These are phyloP conservation scores for Oryza punctata DNA, from an alignment of 176 grass and related monocot genomes.

Conservation along the genomic window DNA sequence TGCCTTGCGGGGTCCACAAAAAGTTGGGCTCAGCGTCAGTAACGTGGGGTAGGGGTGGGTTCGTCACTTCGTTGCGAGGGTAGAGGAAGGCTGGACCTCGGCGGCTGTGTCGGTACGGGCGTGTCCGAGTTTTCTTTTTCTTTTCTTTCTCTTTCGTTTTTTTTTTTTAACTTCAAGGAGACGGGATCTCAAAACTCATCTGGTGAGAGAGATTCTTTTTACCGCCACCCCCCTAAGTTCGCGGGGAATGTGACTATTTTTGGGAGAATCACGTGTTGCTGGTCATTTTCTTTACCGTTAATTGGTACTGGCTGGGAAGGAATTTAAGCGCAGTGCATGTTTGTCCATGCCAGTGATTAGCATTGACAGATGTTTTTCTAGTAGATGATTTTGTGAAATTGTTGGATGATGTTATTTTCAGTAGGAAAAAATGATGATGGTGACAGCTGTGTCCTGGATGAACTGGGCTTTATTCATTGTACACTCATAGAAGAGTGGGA, in stretches of 20 bases:
- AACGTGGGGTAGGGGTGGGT: fast-evolving
- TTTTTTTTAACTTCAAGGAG: not conserved
- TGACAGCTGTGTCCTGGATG: not conserved
- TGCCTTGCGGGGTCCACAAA: fast-evolving
- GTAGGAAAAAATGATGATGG: not conserved
- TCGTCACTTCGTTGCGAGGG: no score
- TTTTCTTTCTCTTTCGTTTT: not conserved
- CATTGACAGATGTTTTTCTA: not conserved
- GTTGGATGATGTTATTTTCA: conserved; percentile 20
- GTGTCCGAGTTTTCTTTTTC: conserved; percentile 25
- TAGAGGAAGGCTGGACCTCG: not conserved
- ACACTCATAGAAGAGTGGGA: not conserved
- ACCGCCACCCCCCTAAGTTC: not conserved
- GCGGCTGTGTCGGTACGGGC: conserved; percentile 38
- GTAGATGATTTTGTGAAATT: not conserved
- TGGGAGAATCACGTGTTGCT: conserved; percentile 10
- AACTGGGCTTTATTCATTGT: not conserved
- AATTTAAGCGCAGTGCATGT: conserved; percentile 30
- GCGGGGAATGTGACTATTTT: conserved; percentile 16
- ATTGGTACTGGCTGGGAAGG: not conserved
- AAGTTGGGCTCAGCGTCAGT: not conserved
- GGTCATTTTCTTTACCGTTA: conserved; percentile 21
- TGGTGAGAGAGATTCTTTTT: conserved; percentile 4
- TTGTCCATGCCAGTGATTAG: conserved; percentile 18
- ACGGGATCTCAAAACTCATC: conserved; percentile 39